Evolutionary conservation across 179 eudicot genomes (phyloP).

Genomic region (Nepenthes alata): DNA sequence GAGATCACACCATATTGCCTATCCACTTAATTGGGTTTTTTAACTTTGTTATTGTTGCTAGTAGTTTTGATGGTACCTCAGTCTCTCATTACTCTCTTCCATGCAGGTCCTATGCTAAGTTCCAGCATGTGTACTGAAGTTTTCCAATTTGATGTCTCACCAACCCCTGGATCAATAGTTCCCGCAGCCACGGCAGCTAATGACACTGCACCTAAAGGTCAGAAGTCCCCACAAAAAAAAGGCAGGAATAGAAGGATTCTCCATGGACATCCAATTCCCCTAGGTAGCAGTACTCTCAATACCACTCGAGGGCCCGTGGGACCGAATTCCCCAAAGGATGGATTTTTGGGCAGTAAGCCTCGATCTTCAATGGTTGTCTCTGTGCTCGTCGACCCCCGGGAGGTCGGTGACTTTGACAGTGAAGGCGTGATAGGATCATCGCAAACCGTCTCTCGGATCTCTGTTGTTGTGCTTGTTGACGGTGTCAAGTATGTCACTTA

Average conservation of each 20-base stretch:
- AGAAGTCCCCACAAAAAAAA: slow-evolving; percentile 30
- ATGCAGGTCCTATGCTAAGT: slow-evolving; percentile 79
- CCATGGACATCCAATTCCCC: slow-evolving; percentile 47
- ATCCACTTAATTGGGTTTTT: too few species aligned
- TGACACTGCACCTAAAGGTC: slow-evolving; percentile 20
- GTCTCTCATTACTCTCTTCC: background rate
- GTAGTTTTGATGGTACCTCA: background rate
- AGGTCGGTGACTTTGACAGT: slow-evolving; percentile 55
- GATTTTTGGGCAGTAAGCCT: slow-evolving; percentile 35
- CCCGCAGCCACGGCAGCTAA: slow-evolving; percentile 45
- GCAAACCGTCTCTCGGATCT: slow-evolving; percentile 68
- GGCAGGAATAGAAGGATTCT: slow-evolving; percentile 73
- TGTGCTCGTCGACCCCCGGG: slow-evolving; percentile 88
- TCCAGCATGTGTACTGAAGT: slow-evolving; percentile 97
- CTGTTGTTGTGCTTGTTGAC: slow-evolving; percentile 82
- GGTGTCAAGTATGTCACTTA: slow-evolving; percentile 94
- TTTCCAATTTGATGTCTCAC: slow-evolving; percentile 81
- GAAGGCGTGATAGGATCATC: slow-evolving; percentile 50
- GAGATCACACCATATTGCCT: too few species aligned
- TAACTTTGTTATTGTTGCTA: too few species aligned
- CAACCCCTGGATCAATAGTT: slow-evolving; percentile 65
- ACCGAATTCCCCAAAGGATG: slow-evolving; percentile 31
- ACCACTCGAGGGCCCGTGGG: slow-evolving; percentile 27
- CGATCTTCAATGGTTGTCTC: slow-evolving; percentile 80
- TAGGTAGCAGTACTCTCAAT: slow-evolving; percentile 31